Evolutionary conservation across 192 early-diverging fungal genomes (phyloP), one percentile per base, ranked within the genome.

Genomic region (Backusella australiensis): DNA sequence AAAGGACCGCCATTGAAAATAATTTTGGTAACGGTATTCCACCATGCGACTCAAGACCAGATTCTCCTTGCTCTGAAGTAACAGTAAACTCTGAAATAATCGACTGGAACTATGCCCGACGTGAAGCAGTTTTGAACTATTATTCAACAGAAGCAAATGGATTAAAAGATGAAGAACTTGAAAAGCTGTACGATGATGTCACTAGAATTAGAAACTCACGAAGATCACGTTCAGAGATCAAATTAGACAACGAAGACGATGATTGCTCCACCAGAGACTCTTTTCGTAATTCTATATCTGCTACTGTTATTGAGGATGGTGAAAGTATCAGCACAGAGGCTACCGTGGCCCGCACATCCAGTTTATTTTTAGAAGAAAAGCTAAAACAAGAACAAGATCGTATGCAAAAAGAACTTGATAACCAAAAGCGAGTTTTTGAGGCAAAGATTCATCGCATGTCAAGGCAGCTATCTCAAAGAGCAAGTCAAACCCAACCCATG

Each of bases 101-200:
- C 5, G 94, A 94, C 75, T 96, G 93, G 92, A 91, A 90, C 44
- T 93, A 86, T 82, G 93, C 93, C 1, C 89, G 88, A 80, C 85
- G 86, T 29, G 93, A 95, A 80, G 90, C 89, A 0, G 87, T 90
- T 19, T 82, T 89, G 9, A 89, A 90, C 56, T 73, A 85, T 26
- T 80, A 80, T 39, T 52, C 73, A 35, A 63, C 77, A 5, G 74
- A 82, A 34, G 78, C 83, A 8, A 85, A 88, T 68, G 87, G 85
- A 29, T 71, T 90, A 29, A 87, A 89, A 42, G 86, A 89, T 42
- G 87, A 89, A 71, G 86, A 87, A 53, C 78, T 89, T 15, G 84
- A 87, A 42, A 86, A 86, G 19, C 34, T 90, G 9, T 86, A 84
- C 72, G 87, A 90, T 26, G 87, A 90, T 63, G 84, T 90, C 56